Evolutionary conservation across 805 yeast genomes (phyloP), one percentile per base, ranked within the genome.

Genomic region (Candida loeiensis): DNA sequence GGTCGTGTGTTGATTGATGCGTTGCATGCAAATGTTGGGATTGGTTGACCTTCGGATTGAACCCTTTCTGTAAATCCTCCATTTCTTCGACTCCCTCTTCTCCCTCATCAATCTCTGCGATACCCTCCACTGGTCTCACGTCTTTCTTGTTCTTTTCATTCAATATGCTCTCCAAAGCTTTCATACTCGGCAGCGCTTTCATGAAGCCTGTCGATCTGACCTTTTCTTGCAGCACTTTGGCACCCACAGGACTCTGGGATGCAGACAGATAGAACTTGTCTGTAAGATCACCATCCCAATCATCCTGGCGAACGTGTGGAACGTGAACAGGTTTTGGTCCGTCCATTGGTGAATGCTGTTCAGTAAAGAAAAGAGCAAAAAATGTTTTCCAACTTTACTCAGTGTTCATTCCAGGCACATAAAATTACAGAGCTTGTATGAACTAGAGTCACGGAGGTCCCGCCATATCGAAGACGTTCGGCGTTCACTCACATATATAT

Each of bases 161-260:
- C 39, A 68, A 54, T 15, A 62, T 63, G 33, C 44, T 47, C 45
- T 68, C 73, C 42, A 69, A 54, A 11, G 72, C 71, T 45, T 63
- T 61, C 53, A 69, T 62, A 6, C 69, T 63, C 4, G 73, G 74
- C 21, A 71, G 64, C 20, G 51, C 51, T 40, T 58, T 59, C 66
- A 68, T 67, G 45, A 59, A 54, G 26, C 39, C 18, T 27, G 43
- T 29, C 24, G 41, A 16, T 3, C 33, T 15, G 13, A 30, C 21
- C 21, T 6, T 7, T 21, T 20, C 36, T 17, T 19, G 8, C 4
- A 27, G 27, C 4, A 6, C 27, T 5, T 17, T 31, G 16, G 11
- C 27, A 14, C 19, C 27, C 6, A 21, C 27, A 12, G 36, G 27
- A 6, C 27, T n/a, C n/a, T 20, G 36, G 18, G 27, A 7, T 19